Evolutionary conservation across 148 eudicot genomes (phyloP).

Genomic region (Camellia japonica): DNA sequence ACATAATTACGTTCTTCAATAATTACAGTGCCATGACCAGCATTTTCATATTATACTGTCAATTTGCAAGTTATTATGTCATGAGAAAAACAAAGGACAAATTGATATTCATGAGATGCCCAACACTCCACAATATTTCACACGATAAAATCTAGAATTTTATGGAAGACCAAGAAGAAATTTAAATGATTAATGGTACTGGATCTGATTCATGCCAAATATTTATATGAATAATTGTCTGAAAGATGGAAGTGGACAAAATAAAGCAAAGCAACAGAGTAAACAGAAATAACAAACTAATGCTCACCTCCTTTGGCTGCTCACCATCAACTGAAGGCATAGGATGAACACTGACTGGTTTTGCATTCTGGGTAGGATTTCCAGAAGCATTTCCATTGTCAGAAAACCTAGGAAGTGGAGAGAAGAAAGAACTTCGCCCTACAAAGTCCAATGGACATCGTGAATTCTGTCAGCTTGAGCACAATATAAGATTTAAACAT

Average conservation of each 20-base stretch:
- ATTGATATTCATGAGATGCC: neutral
- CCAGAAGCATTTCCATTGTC: constrained; percentile 39
- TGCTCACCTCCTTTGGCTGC: constrained; percentile 44
- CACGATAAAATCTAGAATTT: neutral
- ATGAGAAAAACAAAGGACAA: neutral
- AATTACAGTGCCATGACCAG: neutral
- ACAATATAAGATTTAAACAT: neutral
- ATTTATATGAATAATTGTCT: neutral
- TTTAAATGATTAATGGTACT: neutral
- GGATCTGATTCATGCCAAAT: neutral
- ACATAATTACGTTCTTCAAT: neutral
- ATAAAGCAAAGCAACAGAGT: neutral
- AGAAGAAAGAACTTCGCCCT: constrained; percentile 53
- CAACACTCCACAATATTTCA: neutral
- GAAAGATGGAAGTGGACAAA: neutral
- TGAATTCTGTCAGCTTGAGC: constrained; percentile 1
- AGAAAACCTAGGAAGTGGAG: constrained; percentile 30
- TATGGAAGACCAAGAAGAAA: constrained; percentile 7
- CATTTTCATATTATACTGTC: neutral
- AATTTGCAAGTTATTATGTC: neutral
- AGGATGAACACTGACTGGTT: constrained; percentile 44
- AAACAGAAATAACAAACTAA: constrained; percentile 1
- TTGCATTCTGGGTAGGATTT: constrained; percentile 30
- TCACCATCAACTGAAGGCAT: constrained; percentile 42
- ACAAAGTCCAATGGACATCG: constrained; percentile 13